Evolutionary conservation across 2,329 filamentous ascomycete genomes (phyloP), one percentile per base, ranked within the genome.

Genomic region (Ceratocystis destructans): DNA sequence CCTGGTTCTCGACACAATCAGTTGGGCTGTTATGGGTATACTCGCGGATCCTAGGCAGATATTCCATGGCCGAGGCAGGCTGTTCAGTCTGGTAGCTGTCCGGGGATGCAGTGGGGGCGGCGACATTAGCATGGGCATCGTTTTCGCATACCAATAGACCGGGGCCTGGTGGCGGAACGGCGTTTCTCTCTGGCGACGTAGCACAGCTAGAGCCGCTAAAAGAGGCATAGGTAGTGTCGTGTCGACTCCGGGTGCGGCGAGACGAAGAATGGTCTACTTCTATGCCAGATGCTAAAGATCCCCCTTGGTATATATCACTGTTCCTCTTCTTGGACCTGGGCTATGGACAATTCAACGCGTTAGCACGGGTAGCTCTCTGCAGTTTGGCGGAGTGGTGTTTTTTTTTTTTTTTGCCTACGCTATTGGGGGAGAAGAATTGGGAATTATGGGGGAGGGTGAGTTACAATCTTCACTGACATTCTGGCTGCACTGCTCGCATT

Each of bases 401-500:
- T 22, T 22, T 12, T 37, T 12, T 37, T 10, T 25, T 25, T 25
- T 25, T 2, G 22, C 33, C 33, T 10, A 10, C 33, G 10, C 12
- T 41, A 12, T 41, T 41, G 37, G 37, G 37, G 37, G 15, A 10
- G 41, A 22, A 37, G 28, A 61, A 61, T n/a, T 33, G 17, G 17
- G 20, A 41, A 62, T n/a, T 17, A 7, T 33, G 33, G 12, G 20
- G 57, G 55, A 53, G 61, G 64, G 41, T 50, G 64, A 65, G 64
- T 65, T 67, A 67, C 66, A 62, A 67, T 67, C 62, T 46, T 41
- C 31, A 67, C 66, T 67, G 50, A 84, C 82, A 46, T 83, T 78
- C 72, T 96, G 90, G 76, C 93, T 96, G 78, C 93, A 97, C 73
- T 96, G 87, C 6, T 83, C 78, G 76, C 94, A 99, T 72, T 94